These are phyloP conservation scores for Camelina laxa DNA, from an alignment of 345 rosid species.

Conservation along the genomic window DNA sequence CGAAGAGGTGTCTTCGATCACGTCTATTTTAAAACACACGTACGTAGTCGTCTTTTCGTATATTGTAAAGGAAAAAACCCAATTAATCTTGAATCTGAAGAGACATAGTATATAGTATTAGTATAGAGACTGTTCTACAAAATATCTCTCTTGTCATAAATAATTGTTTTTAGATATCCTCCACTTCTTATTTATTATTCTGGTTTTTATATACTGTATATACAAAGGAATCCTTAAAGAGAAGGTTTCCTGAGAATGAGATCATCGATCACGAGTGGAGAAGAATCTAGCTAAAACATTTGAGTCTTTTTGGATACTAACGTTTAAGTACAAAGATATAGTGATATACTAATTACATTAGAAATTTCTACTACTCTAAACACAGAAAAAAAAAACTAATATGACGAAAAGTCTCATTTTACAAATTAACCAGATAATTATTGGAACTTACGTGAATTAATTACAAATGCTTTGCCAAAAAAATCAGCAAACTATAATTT, in stretches of 20 bases:
- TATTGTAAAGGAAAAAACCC: background rate
- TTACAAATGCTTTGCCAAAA: slow-evolving; percentile 3
- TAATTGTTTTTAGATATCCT: background rate
- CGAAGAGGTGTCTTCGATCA: slow-evolving; percentile 13
- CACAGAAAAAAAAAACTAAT: background rate
- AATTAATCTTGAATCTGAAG: background rate
- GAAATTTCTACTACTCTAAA: too few species aligned
- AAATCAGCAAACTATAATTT: slow-evolving; percentile 5
- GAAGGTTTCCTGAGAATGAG: background rate
- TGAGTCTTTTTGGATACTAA: background rate
- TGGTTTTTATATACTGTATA: too few species aligned
- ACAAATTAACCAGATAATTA: slow-evolving; percentile 1
- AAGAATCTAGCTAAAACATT: too few species aligned
- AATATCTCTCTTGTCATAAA: slow-evolving; percentile 9
- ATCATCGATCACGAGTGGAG: too few species aligned
- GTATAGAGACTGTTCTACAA: background rate
- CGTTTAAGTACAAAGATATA: too few species aligned
- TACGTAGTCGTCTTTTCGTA: background rate
- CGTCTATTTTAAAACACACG: background rate
- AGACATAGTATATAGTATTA: background rate
- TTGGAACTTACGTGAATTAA: slow-evolving; percentile 2
- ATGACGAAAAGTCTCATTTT: background rate
- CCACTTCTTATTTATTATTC: too few species aligned
- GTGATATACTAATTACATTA: too few species aligned
- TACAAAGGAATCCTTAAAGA: background rate